Evolutionary conservation across 1,139 yeast genomes (phyloP).

Genomic region (Saccharomyces hybrid): DNA sequence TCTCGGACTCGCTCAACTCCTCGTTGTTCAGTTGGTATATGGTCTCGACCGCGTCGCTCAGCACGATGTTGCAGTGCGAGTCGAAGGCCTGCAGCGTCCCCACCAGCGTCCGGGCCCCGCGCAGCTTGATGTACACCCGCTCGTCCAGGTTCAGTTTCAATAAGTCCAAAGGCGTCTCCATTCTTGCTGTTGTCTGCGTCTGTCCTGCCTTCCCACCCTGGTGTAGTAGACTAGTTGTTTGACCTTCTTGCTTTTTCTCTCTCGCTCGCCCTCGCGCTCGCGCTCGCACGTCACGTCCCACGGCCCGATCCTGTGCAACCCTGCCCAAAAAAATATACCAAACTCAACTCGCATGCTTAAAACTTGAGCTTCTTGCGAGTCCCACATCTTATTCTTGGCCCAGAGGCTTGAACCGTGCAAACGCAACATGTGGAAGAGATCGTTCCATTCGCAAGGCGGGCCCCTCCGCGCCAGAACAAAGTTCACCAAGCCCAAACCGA

Average conservation of each 20-base stretch:
- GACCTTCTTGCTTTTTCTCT: neutral
- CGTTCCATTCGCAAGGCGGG: constrained; percentile 3
- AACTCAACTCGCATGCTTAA: no score
- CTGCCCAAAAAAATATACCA: no score
- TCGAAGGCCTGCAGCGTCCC: constrained; percentile 95
- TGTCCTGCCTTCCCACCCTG: neutral
- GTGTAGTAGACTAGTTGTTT: no score
- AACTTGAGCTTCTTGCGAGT: no score
- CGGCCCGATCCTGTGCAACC: no score
- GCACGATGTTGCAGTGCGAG: constrained; percentile 91
- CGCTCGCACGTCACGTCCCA: neutral
- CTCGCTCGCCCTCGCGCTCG: no score
- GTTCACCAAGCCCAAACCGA: constrained; percentile 26
- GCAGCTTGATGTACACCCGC: constrained; percentile 73
- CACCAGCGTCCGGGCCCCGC: constrained; percentile 91
- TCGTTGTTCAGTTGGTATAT: constrained; percentile 51
- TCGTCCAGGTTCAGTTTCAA: constrained; percentile 85
- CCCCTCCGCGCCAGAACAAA: constrained; percentile 20
- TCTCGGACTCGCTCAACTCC: constrained; percentile 40
- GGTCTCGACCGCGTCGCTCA: constrained; percentile 87
- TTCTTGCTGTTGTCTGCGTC: neutral
- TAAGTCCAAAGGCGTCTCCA: constrained; percentile 73
- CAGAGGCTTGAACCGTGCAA: no score
- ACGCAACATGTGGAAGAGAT: constrained; percentile 3
- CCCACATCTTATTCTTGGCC: no score